Percentiles rank a stretch among this genome's conserved stretches.
Evolutionary conservation across 2,329 filamentous ascomycete genomes (phyloP).

Genomic region (Ustulina deusta): DNA sequence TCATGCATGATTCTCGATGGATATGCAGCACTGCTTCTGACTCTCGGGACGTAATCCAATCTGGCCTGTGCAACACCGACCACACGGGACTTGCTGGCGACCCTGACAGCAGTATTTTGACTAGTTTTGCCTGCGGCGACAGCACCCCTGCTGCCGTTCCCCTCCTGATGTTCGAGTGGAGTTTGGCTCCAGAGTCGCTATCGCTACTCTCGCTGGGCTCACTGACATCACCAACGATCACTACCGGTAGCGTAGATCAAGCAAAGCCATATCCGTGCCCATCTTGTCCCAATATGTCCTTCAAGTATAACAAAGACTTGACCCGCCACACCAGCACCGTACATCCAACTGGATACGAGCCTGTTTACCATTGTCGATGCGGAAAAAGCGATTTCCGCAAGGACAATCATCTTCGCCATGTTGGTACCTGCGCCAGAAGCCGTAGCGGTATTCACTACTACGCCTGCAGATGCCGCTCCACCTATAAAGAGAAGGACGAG

Average conservation of each 20-base stretch:
- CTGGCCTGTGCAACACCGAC: no score
- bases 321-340: slow-evolving; percentile 14
- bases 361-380: background rate
- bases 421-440: background rate
- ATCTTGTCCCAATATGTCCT: background rate
- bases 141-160: background rate
- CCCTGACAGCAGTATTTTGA: background rate
- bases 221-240: background rate
- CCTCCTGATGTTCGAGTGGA: background rate
- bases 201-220: no score
- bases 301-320: background rate
- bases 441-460: background rate
- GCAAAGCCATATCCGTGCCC: background rate
- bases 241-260: background rate
- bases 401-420: slow-evolving; percentile 5
- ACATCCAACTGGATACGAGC: background rate
- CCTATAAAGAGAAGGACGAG: background rate
- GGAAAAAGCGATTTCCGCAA: background rate
- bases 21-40: background rate
- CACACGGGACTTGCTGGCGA: background rate
- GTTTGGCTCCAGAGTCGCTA: background rate
- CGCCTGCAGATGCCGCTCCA: background rate
- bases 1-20: background rate
- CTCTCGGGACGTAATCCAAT: background rate
- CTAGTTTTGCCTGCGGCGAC: background rate